These are phyloP conservation scores for Macrolepiota albuminosa DNA, from an alignment of 768 basidiomycete species.

Conservation along the genomic window DNA sequence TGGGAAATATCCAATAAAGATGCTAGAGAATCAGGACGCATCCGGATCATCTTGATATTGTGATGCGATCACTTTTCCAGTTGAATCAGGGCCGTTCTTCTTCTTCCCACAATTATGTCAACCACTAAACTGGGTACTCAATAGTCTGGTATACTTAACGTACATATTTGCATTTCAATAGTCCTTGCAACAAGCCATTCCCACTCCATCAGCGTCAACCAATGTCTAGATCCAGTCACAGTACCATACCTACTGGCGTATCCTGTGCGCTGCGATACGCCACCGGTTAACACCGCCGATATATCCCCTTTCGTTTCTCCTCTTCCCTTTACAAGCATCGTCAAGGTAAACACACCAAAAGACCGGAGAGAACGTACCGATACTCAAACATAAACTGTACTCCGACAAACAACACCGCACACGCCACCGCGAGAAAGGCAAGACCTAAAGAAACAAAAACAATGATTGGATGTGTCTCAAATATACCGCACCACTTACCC, in stretches of 20 bases:
- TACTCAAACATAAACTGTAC: conserved; percentile 97
- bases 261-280: neutral
- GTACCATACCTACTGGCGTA: neutral
- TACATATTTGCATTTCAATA: neutral
- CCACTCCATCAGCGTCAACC: neutral
- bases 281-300: conserved; percentile 36
- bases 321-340: conserved; percentile 51
- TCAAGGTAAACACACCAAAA: neutral
- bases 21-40: neutral
- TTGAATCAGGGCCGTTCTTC: neutral
- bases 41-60: neutral
- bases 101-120: neutral
- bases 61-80: conserved; percentile 2
- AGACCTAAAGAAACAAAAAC: conserved; percentile 41
- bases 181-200: neutral
- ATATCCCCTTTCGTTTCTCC: conserved; percentile 62
- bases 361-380: conserved; percentile 43
- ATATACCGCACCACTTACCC: conserved; percentile 38
- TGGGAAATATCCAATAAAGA: neutral
- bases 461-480: conserved; percentile 1
- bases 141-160: neutral
- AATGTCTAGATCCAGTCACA: neutral
- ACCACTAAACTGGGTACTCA: neutral
- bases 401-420: conserved; percentile 68
- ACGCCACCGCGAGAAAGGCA: conserved; percentile 56